These are phyloP conservation scores for Leersia perrieri DNA, from an alignment of 176 grass and related monocot genomes.

Conservation along the genomic window DNA sequence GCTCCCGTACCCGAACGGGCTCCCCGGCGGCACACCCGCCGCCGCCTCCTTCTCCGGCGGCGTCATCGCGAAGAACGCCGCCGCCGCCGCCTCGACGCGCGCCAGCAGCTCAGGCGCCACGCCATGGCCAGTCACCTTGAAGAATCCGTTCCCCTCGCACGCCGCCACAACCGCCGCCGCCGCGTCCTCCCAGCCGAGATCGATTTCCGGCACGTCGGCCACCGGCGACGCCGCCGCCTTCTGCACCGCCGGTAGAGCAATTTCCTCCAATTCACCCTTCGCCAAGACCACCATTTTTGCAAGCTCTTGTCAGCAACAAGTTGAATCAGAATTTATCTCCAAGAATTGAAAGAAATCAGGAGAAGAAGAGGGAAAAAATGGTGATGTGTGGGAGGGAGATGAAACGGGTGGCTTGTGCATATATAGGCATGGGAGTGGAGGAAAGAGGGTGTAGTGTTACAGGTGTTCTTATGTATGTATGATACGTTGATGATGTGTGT, in stretches of 20 bases:
- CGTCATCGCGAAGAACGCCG: constrained; percentile 56
- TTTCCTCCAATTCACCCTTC: constrained; percentile 61
- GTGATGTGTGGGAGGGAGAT: not conserved
- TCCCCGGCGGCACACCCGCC: not conserved
- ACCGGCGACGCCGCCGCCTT: constrained; percentile 23
- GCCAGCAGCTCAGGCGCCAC: constrained; percentile 55
- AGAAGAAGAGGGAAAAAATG: not conserved
- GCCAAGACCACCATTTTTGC: constrained; percentile 59
- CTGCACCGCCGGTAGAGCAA: constrained; percentile 52
- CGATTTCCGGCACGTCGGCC: constrained; percentile 47
- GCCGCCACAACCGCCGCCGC: constrained; percentile 45
- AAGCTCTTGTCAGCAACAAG: not conserved
- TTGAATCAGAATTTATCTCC: not conserved
- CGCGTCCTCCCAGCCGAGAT: constrained; percentile 36
- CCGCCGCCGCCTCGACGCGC: constrained; percentile 44
- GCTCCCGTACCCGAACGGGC: constrained; percentile 66
- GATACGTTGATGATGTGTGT: not conserved
- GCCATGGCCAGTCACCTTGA: constrained; percentile 82
- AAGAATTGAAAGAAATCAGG: constrained; percentile 31
- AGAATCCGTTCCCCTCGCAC: constrained; percentile 76
- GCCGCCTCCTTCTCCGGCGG: constrained; percentile 62
- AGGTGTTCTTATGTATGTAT: no score
- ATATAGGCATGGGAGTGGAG: constrained; percentile 43
- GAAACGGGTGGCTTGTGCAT: not conserved
- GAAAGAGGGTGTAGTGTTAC: no score